These are phyloP conservation scores for Monosporascus sp. DNA, from an alignment of 2,329 filamentous ascomycete species.

Conservation along the genomic window DNA sequence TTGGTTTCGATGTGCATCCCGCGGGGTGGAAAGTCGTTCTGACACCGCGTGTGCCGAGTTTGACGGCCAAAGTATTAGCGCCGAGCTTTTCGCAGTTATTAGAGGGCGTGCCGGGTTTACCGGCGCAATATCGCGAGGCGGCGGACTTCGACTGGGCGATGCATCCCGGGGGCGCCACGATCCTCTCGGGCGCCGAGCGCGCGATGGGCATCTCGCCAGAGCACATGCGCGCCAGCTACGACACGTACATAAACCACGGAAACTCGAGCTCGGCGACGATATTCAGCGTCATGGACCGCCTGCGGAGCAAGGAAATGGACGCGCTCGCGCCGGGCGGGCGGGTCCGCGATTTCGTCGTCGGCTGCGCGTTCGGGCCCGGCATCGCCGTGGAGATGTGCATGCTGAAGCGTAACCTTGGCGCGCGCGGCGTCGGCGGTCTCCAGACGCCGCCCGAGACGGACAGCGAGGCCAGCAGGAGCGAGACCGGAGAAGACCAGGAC, in stretches of 20 bases:
- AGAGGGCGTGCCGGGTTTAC: constrained; percentile 39
- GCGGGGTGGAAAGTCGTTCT: constrained; percentile 64
- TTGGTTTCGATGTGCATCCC: constrained; percentile 62
- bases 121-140: constrained; percentile 38
- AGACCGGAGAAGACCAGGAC: constrained; percentile 32
- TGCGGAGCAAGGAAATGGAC: constrained; percentile 58
- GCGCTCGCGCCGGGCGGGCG: constrained; percentile 44
- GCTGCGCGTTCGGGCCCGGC: constrained; percentile 66
- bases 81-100: constrained; percentile 52
- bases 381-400: constrained; percentile 65
- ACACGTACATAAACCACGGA: constrained; percentile 62
- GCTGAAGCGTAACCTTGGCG: constrained; percentile 44
- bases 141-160: constrained; percentile 68
- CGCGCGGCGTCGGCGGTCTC: constrained; percentile 29
- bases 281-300: constrained; percentile 58
- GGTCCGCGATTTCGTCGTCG: constrained; percentile 54
- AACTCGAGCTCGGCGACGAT: constrained; percentile 68
- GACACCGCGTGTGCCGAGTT: constrained; percentile 53
- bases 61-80: constrained; percentile 46
- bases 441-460: constrained; percentile 52
- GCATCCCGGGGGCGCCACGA: constrained; percentile 64
- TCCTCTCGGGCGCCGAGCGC: constrained; percentile 58
- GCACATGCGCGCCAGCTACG: constrained; percentile 65
- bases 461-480: constrained; percentile 41
- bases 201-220: constrained; percentile 53